Evolutionary conservation across 2,329 filamentous ascomycete species (phyloP).

Genomic region (Biscogniauxia mediterranea): DNA sequence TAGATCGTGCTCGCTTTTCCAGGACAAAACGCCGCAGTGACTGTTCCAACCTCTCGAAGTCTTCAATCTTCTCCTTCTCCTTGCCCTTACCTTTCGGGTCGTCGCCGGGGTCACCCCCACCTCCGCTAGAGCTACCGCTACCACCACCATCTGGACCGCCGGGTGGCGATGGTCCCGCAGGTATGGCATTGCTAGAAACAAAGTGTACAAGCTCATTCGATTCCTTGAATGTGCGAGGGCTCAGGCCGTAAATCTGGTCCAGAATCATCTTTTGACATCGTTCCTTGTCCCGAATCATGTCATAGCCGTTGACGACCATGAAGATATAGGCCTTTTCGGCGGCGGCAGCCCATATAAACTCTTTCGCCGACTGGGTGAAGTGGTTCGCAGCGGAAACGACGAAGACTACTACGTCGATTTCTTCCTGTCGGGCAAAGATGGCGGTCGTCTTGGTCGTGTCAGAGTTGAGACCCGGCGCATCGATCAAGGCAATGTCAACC

Average conservation of each 20-base stretch:
- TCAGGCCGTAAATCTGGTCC: constrained; percentile 84
- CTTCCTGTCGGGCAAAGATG: constrained; percentile 93
- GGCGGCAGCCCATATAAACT: constrained; percentile 94
- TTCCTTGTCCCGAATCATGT: constrained; percentile 88
- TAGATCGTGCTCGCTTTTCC: constrained; percentile 92
- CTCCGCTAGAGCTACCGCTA: constrained; percentile 52
- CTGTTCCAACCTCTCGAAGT: constrained; percentile 87
- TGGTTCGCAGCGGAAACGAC: constrained; percentile 97
- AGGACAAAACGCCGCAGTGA: constrained; percentile 90
- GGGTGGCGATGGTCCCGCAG: constrained; percentile 60
- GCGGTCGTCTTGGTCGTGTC: constrained; percentile 97
- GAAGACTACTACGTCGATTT: constrained; percentile 98
- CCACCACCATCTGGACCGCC: constrained; percentile 55
- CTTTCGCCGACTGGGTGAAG: constrained; percentile 95
- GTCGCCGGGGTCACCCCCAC: constrained; percentile 54
- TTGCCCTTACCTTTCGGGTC: constrained; percentile 78
- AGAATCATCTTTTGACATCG: constrained; percentile 90
- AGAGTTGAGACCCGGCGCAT: constrained; percentile 91
- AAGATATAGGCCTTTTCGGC: constrained; percentile 98
- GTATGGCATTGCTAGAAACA: constrained; percentile 94
- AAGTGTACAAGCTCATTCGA: constrained; percentile 92
- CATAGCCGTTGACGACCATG: constrained; percentile 97
- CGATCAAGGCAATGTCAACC: constrained; percentile 95
- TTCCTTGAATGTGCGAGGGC: constrained; percentile 90
- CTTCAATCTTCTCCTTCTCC: constrained; percentile 80